Evolutionary conservation across 768 basidiomycete genomes (phyloP).

Genomic region (Phlebiopsis gigantea): DNA sequence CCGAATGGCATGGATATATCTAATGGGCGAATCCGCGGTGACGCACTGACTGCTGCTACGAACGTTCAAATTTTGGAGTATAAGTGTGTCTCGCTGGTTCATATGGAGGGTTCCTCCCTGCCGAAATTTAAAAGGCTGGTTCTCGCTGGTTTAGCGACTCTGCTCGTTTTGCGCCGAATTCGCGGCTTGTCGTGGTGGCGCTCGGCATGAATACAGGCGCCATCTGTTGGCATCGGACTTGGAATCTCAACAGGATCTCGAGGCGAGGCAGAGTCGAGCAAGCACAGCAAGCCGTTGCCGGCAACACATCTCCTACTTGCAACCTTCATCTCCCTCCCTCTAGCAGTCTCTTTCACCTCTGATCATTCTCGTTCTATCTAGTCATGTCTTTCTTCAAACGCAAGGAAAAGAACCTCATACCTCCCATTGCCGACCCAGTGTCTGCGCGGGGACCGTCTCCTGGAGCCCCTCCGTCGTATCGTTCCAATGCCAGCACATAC

Average conservation of each 20-base stretch:
- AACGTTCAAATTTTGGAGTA: too few species aligned
- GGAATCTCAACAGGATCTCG: too few species aligned
- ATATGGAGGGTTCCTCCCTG: too few species aligned
- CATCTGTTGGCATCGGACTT: background rate
- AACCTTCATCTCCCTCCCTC: background rate
- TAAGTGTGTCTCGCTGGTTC: too few species aligned
- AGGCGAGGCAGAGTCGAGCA: background rate
- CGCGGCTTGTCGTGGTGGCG: background rate
- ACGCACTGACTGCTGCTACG: too few species aligned
- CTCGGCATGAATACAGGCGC: background rate
- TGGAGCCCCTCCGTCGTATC: slow-evolving; percentile 32
- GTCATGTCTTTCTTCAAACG: slow-evolving; percentile 67
- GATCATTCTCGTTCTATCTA: slow-evolving; percentile 3
- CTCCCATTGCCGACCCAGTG: slow-evolving; percentile 46
- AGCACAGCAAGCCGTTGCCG: slow-evolving; percentile 11
- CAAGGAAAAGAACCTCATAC: slow-evolving; percentile 61
- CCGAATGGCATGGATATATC: too few species aligned
- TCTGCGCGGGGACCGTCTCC: slow-evolving; percentile 22
- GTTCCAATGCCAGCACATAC: slow-evolving; percentile 57
- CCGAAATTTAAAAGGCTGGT: too few species aligned
- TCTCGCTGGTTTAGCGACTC: too few species aligned
- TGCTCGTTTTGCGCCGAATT: too few species aligned
- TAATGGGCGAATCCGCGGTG: too few species aligned
- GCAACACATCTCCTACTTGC: background rate
- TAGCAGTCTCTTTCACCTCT: background rate